A percentile compares a stretch with the other conserved stretches of the same genome.
These are phyloP conservation scores for Dendrocalamus sinicus DNA, from an alignment of 176 grass and related monocot species.

Conservation along the genomic window DNA sequence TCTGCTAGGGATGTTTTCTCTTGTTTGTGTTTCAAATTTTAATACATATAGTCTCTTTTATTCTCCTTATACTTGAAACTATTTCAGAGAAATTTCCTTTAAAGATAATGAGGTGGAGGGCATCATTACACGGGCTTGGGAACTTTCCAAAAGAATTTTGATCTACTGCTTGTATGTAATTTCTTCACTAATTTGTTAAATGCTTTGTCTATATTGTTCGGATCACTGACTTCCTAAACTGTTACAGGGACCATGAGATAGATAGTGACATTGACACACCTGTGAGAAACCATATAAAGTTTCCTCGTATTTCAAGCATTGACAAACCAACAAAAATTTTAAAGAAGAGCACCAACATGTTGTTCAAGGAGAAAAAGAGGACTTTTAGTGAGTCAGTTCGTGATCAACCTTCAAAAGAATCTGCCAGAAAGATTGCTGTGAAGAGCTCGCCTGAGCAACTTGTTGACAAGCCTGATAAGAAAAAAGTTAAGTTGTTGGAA, in stretches of 20 bases:
- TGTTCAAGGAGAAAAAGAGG: conserved; percentile 45
- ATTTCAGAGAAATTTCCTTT: conserved; percentile 64
- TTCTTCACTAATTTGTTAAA: conserved; percentile 20
- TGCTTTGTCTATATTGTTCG: conserved; percentile 41
- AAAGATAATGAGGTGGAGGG: conserved; percentile 54
- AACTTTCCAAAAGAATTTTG: conserved; percentile 75
- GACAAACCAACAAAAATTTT: conserved; percentile 31
- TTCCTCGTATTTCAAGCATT: conserved; percentile 52
- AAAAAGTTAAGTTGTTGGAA: conserved; percentile 35
- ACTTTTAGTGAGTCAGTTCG: conserved; percentile 30
- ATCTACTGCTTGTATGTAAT: conserved; percentile 77
- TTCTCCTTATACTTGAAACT: conserved; percentile 28
- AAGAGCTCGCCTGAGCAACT: conserved; percentile 29
- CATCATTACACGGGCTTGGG: conserved; percentile 61
- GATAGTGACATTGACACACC: conserved; percentile 64
- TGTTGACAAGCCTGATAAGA: conserved; percentile 38
- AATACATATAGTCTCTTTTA: conserved; percentile 9
- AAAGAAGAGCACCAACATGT: conserved; percentile 37
- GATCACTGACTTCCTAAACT: conserved; percentile 37
- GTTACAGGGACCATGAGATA: conserved; percentile 74
- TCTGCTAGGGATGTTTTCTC: conserved; percentile 11
- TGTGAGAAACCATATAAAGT: conserved; percentile 68
- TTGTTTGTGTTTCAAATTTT: not conserved
- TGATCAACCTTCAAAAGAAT: conserved; percentile 32
- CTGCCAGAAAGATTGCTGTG: conserved; percentile 10